Percentiles rank a stretch among this genome's conserved stretches.
Evolutionary conservation across 2,329 filamentous ascomycete genomes (phyloP).

Genomic region (Colletotrichum magnum): DNA sequence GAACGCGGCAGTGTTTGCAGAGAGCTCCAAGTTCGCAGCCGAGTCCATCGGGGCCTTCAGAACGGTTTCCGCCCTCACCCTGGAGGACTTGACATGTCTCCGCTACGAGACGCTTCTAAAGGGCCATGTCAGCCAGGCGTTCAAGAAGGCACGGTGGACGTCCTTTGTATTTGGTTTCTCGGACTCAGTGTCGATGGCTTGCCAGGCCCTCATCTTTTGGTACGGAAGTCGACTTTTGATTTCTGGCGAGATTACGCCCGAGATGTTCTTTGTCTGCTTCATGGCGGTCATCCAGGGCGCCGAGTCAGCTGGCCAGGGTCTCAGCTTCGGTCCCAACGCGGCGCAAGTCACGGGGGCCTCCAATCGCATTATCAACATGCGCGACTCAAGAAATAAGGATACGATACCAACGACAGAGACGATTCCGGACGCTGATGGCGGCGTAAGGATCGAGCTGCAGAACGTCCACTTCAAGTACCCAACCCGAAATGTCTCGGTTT

Average conservation of each 20-base stretch:
- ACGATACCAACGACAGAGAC: slow-evolving; percentile 47
- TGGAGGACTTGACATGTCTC: slow-evolving; percentile 75
- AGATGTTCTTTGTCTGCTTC: slow-evolving; percentile 71
- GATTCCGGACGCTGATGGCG: slow-evolving; percentile 63
- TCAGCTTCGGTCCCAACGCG: slow-evolving; percentile 76
- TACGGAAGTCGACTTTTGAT: slow-evolving; percentile 74
- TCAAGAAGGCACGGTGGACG: slow-evolving; percentile 71
- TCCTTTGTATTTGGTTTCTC: slow-evolving; percentile 78
- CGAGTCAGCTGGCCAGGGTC: slow-evolving; percentile 76
- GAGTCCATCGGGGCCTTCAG: slow-evolving; percentile 82
- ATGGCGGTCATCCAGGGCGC: slow-evolving; percentile 78
- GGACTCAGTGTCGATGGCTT: slow-evolving; percentile 75
- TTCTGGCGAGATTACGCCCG: slow-evolving; percentile 60
- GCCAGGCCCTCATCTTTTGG: slow-evolving; percentile 76
- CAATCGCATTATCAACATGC: slow-evolving; percentile 70
- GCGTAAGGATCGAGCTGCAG: slow-evolving; percentile 69
- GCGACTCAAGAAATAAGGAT: slow-evolving; percentile 58
- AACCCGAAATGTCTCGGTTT: slow-evolving; percentile 69
- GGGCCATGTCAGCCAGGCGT: slow-evolving; percentile 71
- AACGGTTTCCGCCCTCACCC: slow-evolving; percentile 78
- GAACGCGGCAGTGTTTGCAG: slow-evolving; percentile 77
- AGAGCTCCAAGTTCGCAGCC: slow-evolving; percentile 81
- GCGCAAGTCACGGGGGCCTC: slow-evolving; percentile 72
- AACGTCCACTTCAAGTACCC: slow-evolving; percentile 74
- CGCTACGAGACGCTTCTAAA: slow-evolving; percentile 73